A percentile compares a stretch with the other conserved stretches of the same genome.
Evolutionary conservation across 208 protist species (phyloP).

Genomic region (Borovskyia barvae): DNA sequence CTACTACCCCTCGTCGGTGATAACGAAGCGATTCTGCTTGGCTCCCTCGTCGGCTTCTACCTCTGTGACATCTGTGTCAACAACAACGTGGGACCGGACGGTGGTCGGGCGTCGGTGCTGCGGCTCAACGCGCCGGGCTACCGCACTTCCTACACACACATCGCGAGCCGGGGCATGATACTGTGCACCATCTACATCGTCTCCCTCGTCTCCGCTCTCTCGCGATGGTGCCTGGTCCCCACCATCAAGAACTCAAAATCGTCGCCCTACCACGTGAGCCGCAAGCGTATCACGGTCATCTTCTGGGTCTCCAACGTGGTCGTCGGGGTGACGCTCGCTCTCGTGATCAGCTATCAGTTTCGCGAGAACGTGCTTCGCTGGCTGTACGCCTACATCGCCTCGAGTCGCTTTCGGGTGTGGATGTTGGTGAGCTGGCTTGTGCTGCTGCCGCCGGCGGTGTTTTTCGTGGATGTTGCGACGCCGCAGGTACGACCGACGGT

Average conservation of each 20-base stretch:
- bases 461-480: conserved; percentile 50
- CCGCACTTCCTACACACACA: conserved; percentile 70
- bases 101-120: conserved; percentile 31
- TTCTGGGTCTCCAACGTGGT: conserved; percentile 54
- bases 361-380: conserved; percentile 57
- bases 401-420: conserved; percentile 54
- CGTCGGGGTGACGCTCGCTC: conserved; percentile 22
- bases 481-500: conserved; percentile 42
- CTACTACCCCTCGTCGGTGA: conserved; percentile 54
- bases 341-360: conserved; percentile 58
- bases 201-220: conserved; percentile 31
- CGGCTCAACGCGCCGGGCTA: conserved; percentile 44
- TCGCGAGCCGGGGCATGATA: conserved; percentile 62
- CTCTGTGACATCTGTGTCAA: conserved; percentile 72
- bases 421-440: conserved; percentile 55
- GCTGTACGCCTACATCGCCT: conserved; percentile 64
- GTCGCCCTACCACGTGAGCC: conserved; percentile 49
- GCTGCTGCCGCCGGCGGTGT: conserved; percentile 52
- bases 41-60: conserved; percentile 77
- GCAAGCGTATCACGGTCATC: conserved; percentile 56
- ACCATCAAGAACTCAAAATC: conserved; percentile 78
- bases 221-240: conserved; percentile 50
- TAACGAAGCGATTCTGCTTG: conserved; percentile 77
- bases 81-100: conserved; percentile 51
- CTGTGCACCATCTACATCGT: conserved; percentile 60